A percentile compares a stretch with the other conserved stretches of the same genome.
These are phyloP conservation scores for Leptomonas seymouri DNA, from an alignment of 208 protist species.

Conservation along the genomic window DNA sequence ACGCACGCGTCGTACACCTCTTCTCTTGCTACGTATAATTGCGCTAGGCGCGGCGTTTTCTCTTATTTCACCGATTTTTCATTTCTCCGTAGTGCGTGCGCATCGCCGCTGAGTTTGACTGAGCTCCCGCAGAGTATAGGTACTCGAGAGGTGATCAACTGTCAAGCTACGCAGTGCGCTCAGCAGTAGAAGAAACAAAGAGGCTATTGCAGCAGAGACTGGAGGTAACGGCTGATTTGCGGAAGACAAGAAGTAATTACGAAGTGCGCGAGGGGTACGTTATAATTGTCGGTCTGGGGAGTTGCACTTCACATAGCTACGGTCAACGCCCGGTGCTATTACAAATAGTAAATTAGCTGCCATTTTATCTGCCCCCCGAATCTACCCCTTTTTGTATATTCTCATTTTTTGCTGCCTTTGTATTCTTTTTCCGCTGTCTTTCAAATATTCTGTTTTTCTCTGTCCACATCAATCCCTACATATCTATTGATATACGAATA, in stretches of 20 bases:
- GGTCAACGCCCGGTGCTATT: too few relatives aligned
- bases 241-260: not conserved
- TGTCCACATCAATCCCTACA: not conserved
- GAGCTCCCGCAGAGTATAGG: not conserved
- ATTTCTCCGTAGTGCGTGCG: not conserved
- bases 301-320: too few relatives aligned
- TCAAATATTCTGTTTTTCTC: slow-evolving; percentile 4
- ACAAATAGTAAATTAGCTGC: too few relatives aligned
- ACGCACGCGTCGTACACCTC: not conserved
- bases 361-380: too few relatives aligned
- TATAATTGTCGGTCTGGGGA: not conserved
- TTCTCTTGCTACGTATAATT: not conserved
- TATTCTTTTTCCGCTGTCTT: not conserved
- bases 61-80: slow-evolving; percentile 10
- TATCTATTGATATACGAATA: too few relatives aligned
- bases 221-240: not conserved
- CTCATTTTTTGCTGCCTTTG: not conserved
- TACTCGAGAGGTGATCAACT: not conserved
- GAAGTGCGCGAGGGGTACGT: not conserved
- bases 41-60: not conserved
- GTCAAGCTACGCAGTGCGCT: not conserved
- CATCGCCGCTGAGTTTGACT: not conserved
- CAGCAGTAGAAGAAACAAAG: not conserved
- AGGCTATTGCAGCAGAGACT: not conserved
- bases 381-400: not conserved